Evolutionary conservation across 2,329 filamentous ascomycete species (phyloP).

Genomic region (Fusarium sp.): DNA sequence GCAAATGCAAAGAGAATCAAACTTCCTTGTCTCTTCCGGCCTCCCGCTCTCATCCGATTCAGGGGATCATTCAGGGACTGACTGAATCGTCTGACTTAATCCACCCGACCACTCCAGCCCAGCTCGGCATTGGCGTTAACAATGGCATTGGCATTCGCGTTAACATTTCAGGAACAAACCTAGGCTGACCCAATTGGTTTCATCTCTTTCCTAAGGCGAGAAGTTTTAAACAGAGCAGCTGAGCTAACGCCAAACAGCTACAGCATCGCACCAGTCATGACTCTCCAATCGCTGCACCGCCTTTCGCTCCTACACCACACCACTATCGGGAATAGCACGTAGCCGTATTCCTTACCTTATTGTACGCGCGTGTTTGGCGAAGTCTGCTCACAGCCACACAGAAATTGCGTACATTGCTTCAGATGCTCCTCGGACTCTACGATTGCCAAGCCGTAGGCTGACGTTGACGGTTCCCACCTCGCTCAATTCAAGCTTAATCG

Average conservation of each 20-base stretch:
- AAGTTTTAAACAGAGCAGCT: slow-evolving; percentile 3
- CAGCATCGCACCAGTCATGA: slow-evolving; percentile 20
- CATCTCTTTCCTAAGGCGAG: slow-evolving; percentile 12
- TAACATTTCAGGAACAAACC: slow-evolving; percentile 33
- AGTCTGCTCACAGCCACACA: slow-evolving; percentile 44
- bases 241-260: slow-evolving; percentile 3
- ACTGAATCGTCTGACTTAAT: slow-evolving; percentile 11
- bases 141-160: slow-evolving; percentile 20
- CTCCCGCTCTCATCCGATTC: slow-evolving; percentile 35
- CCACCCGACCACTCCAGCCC: slow-evolving; percentile 6
- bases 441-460: slow-evolving; percentile 46
- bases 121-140: slow-evolving; percentile 27
- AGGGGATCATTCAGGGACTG: slow-evolving; percentile 33
- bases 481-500: slow-evolving; percentile 11
- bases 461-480: slow-evolving; percentile 42
- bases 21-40: slow-evolving; percentile 23
- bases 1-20: slow-evolving; percentile 2
- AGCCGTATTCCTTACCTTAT: background rate
- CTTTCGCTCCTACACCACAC: slow-evolving; percentile 32
- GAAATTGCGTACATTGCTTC: slow-evolving; percentile 29
- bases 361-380: slow-evolving; percentile 41
- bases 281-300: slow-evolving; percentile 37
- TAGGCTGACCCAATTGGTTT: slow-evolving; percentile 20
- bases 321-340: slow-evolving; percentile 18
- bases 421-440: slow-evolving; percentile 19